Base-by-base conservation (phyloP, 139 green algal species). In the Mesostigma viride region DNA sequence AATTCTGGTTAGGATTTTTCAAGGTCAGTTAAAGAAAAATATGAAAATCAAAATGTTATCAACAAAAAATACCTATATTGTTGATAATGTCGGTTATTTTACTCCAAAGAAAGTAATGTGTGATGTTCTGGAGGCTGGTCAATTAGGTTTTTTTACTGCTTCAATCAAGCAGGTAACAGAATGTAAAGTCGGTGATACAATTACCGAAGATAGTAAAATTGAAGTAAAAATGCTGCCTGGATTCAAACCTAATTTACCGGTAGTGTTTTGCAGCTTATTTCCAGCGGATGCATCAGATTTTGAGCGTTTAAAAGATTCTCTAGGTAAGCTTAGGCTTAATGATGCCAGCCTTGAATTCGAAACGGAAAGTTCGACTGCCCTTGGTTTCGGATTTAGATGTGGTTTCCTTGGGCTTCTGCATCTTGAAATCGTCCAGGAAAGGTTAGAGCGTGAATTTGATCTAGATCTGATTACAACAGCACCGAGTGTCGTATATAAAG, bases 221-320 rank as follows among this genome's bases (percentile, higher is more conserved):
- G 84, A 82, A 1, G 30, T 45, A 1, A 62, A 84, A n/a, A 24
- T 70, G 31, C 65, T 81, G 69, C 79, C 40, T 75, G 85, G 76
- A 0, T 97, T 96, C 74, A 35, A 82, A 33, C 84, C 95, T 45
- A 86, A 87, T 17, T 74, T 84, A 83, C 89, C 91, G 3, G 94
- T 94, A 86, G 90, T 97, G 58, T 97, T 90, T 79, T 94, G 85
- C 76, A 90, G 91, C 26, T 78, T 97, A 26, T 97, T 96, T 75
- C 90, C 90, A 35, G 90, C 64, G 45, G 57, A 74, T 22, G 51
- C 46, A 53, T 58, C 89, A 45, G 66, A 84, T 59, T 88, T 83
- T 46, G 76, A 83, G 60, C 79, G 92, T 58, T 72, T 95, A 69
- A 73, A 89, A 8, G 89, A 95, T 51, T 85, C 86, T 8, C 81